Evolutionary conservation across 2,329 filamentous ascomycete species (phyloP).

Genomic region (Alternaria alternata): DNA sequence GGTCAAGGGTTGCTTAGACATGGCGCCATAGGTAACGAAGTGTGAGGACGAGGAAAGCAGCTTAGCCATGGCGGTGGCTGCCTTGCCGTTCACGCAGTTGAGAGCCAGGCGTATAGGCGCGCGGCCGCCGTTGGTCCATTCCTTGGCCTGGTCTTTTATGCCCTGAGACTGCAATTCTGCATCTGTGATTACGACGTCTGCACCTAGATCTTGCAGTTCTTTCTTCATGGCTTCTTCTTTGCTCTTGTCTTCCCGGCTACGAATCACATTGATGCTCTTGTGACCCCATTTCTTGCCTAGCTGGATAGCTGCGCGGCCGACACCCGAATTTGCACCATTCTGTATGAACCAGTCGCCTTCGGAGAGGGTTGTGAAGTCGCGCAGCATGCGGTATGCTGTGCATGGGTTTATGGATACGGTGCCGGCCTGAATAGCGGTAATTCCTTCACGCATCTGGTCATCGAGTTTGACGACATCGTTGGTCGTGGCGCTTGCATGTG

Average conservation of each 20-base stretch:
- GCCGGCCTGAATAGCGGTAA: conserved; percentile 80
- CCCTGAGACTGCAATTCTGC: conserved; percentile 67
- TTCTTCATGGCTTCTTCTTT: conserved; percentile 71
- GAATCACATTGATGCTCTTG: conserved; percentile 87
- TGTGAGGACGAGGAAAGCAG: conserved; percentile 71
- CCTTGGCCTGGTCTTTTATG: conserved; percentile 68
- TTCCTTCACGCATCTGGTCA: conserved; percentile 71
- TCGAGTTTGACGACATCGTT: conserved; percentile 73
- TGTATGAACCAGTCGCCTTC: conserved; percentile 96
- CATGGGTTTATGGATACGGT: conserved; percentile 93
- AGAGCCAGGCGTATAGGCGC: conserved; percentile 79
- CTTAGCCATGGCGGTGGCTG: conserved; percentile 80
- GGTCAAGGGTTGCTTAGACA: conserved; percentile 85
- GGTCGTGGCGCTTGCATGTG: conserved; percentile 76
- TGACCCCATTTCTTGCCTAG: conserved; percentile 85
- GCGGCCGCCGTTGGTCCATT: conserved; percentile 74
- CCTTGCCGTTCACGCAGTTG: conserved; percentile 93
- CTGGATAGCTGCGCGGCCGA: conserved; percentile 91
- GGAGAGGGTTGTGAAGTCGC: conserved; percentile 73
- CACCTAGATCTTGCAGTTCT: conserved; percentile 68
- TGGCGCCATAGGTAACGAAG: conserved; percentile 93
- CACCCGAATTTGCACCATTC: conserved; percentile 94
- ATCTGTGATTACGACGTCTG: conserved; percentile 70
- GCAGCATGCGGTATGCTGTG: conserved; percentile 92
- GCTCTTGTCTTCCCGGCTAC: conserved; percentile 75